Conservation (phyloP, 495 filamentous ascomycete genomes). For the Annulohypoxylon bovei region DNA sequence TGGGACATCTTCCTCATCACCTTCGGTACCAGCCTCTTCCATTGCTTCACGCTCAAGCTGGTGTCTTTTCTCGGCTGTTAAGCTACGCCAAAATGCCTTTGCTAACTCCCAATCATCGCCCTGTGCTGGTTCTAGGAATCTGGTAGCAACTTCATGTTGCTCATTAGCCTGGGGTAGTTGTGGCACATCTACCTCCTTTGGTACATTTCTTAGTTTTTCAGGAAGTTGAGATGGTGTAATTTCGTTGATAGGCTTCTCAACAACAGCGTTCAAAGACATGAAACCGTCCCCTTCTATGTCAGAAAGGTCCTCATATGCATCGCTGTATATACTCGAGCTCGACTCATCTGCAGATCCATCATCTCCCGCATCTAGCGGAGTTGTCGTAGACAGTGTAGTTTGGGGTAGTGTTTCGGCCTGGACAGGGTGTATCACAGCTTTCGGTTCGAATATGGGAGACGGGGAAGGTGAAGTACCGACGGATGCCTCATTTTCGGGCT, state of each 20-base stretch:
- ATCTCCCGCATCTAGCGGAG: conserved; percentile 8
- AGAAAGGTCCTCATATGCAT: conserved; percentile 81
- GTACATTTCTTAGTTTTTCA: conserved; percentile 5
- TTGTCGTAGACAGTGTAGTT: conserved; percentile 37
- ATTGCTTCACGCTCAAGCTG: conserved; percentile 66
- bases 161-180: background rate
- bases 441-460: conserved; percentile 36
- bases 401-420: conserved; percentile 31
- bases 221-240: conserved; percentile 14
- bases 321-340: conserved; percentile 78
- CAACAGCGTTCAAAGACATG: conserved; percentile 83
- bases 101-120: conserved; percentile 67
- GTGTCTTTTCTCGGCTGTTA: conserved; percentile 66
- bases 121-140: background rate
- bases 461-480: background rate
- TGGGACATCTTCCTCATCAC: conserved; percentile 53
- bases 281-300: conserved; percentile 78
- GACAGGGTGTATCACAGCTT: conserved; percentile 17
- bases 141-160: background rate
- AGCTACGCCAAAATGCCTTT: conserved; percentile 70
- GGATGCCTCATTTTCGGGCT: background rate
- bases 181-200: background rate
- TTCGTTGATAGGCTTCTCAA: conserved; percentile 65
- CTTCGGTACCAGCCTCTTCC: conserved; percentile 58
- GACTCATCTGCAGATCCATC: conserved; percentile 34